Evolutionary conservation across 345 rosid genomes (phyloP), one percentile per base, ranked within the genome.

Genomic region (Viola odorata): DNA sequence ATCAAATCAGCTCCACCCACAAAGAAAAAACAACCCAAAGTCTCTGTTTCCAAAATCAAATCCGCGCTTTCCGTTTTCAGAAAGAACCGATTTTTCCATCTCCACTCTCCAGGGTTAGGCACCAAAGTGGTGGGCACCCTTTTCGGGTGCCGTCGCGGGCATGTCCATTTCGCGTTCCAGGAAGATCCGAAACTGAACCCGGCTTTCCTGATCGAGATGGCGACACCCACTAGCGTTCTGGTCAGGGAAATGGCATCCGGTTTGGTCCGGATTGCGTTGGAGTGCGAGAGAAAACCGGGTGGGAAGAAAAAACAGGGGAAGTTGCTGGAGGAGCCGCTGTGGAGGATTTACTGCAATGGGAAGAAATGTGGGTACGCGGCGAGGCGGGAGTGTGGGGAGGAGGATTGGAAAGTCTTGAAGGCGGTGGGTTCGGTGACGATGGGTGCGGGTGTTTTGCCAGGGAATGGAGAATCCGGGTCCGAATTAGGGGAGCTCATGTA

Each of bases 361-460:
- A 86, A 76, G 75, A 89, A 88, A 73, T 83, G 88, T 41, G 97
- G 99, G 64, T 87, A 73, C 54, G 97, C 94, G 54, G 69, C 80
- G 74, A 79, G 75, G 77, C 73, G 82, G 23, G 91, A 80, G 56
- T 83, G 89, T 8, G 88, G 91, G 15, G 67, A 68, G 9, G 90
- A 77, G 45, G 97, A 87, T 61, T 78, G 82, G 83, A 75, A 69
- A 41, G 85, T 92, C 14, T 67, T 92, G 68, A 78, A 79, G 71
- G 84, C 95, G 11, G 86, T 92, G 67, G 94, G 82, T 50, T 88
- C 89, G 7, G 84, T 92, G 1, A 79, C 98, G 2, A 87, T 89
- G 98, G 98, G 98, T 3, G 97, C 96, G 6, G 98, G 98, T 17
- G 98, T 92, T 50, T 68, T 92, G n/a, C 98, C 96, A 1, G 81